These are phyloP conservation scores for Rhizoctonia solani DNA, from an alignment of 1,284 basidiomycete genomes.

Conservation along the genomic window DNA sequence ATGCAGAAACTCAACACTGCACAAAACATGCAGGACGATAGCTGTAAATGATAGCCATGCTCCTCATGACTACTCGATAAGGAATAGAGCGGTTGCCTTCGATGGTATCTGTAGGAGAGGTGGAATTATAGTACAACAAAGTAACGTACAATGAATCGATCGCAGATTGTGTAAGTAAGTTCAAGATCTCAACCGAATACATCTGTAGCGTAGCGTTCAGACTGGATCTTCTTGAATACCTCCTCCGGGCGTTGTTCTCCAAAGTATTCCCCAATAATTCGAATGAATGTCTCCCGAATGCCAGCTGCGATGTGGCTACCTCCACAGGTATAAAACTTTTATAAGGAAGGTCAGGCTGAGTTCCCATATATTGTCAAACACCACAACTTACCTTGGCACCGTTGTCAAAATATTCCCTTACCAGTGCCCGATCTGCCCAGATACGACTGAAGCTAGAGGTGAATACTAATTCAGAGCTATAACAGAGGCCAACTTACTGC, in stretches of 20 bases:
- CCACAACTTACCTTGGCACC: conserved; percentile 45
- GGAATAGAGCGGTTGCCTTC: no score
- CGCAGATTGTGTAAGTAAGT: not conserved
- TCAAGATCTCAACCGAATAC: not conserved
- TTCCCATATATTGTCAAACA: conserved; percentile 2
- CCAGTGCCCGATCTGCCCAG: conserved; percentile 51
- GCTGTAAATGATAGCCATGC: no score
- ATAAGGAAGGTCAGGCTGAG: not conserved
- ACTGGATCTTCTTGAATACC: conserved; percentile 47
- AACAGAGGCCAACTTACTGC: conserved; percentile 41
- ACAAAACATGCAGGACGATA: no score
- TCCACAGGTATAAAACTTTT: conserved; percentile 59
- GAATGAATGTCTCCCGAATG: conserved; percentile 48
- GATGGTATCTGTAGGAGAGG: no score
- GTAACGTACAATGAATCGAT: not conserved
- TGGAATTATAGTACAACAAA: no score
- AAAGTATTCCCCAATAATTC: conserved; percentile 47
- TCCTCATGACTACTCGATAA: no score
- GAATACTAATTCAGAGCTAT: not conserved
- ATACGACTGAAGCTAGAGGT: conserved; percentile 52
- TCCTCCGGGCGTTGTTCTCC: conserved; percentile 42
- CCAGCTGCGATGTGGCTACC: conserved; percentile 50
- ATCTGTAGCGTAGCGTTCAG: conserved; percentile 50
- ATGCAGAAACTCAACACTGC: no score
- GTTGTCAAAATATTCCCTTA: conserved; percentile 46